These are phyloP conservation scores for Penicillium paneum DNA, from an alignment of 2,329 filamentous ascomycete species.

Conservation along the genomic window DNA sequence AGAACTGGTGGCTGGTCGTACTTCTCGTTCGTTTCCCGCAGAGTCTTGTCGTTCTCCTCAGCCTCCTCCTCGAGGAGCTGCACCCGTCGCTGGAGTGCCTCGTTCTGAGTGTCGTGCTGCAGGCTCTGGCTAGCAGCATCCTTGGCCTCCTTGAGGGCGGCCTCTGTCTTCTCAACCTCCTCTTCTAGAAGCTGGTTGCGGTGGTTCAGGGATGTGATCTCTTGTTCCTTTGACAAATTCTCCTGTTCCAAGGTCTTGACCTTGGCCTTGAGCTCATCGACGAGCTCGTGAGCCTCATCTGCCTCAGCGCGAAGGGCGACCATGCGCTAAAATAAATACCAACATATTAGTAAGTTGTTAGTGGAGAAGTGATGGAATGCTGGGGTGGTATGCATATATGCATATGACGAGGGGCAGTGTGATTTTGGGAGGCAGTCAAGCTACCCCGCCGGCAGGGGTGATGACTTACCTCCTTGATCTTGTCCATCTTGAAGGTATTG, in stretches of 20 bases:
- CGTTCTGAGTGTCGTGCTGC: conserved; percentile 83
- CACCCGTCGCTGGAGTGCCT: conserved; percentile 84
- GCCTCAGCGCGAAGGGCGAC: conserved; percentile 89
- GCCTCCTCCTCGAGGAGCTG: conserved; percentile 97
- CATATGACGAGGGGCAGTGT: conserved; percentile 19
- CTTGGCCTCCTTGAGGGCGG: conserved; percentile 80
- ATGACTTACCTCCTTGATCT: conserved; percentile 78
- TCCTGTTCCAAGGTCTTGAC: conserved; percentile 92
- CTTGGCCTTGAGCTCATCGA: conserved; percentile 81
- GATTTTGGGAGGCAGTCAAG: conserved; percentile 28
- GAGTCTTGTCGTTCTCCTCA: conserved; percentile 91
- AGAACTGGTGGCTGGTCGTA: conserved; percentile 51
- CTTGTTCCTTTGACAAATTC: conserved; percentile 94
- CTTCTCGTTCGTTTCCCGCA: conserved; percentile 98
- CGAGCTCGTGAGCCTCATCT: conserved; percentile 76
- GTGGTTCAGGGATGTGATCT: conserved; percentile 94
- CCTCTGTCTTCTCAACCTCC: conserved; percentile 92
- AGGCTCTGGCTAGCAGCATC: conserved; percentile 76
- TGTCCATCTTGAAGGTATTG: conserved; percentile 64
- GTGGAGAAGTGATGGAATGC: conserved; percentile 19
- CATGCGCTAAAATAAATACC: conserved; percentile 72
- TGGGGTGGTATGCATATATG: conserved; percentile 10
- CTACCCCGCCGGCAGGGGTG: conserved; percentile 41
- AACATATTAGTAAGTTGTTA: conserved; percentile 9
- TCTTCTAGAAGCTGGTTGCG: conserved; percentile 87